Base-by-base conservation (phyloP, 768 basidiomycete species). In the Russula sp. region DNA sequence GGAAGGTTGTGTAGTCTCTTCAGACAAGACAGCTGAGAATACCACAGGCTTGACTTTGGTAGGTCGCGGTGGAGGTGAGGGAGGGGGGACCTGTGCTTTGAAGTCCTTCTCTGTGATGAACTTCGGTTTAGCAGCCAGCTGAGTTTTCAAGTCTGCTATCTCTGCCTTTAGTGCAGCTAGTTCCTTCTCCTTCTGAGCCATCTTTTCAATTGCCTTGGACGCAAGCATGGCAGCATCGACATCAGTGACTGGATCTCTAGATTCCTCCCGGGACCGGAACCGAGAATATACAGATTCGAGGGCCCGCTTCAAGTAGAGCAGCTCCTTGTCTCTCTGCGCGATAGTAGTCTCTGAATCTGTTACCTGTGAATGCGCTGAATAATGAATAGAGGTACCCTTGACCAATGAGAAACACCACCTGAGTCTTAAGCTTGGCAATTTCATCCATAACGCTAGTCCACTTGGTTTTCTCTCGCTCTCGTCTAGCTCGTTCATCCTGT, bases 211-310 rank as follows among this genome's bases (percentile, higher is more conserved):
- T 2, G 85, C 81, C 38, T 81, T 81, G n/a, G 77, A 79, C 0
- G 85, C 90, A 65, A 95, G 86, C 13, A 77, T 68, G 58, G 86
- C 82, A 3, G 87, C 80, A 66, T 92, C 88, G 51, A 86, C 70
- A 52, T 83, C 83, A 0, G 77, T 73, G 51, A 72, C 77, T 47
- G 76, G 77, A 53, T 81, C 79, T 48, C 78, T 74, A 29, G 69
- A 69, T 67, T 86, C 83, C 67, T 83, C 81, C 47, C 81, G 73
- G 6, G 81, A 76, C 6, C 80, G 77, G 70, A 94, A 87, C n/a
- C 88, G 81, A 11, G 85, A 85, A 72, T 91, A 91, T 5, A 95
- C 87, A 7, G 89, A 87, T 71, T 93, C 90, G 41, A 97, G 76
- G n/a, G 91, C 88, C 14, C 87, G 85, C 69, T 92, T 91, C 42